Base-by-base conservation (phyloP, 2,329 filamentous ascomycete genomes). In the Emmonsiellopsis sp. region DNA sequence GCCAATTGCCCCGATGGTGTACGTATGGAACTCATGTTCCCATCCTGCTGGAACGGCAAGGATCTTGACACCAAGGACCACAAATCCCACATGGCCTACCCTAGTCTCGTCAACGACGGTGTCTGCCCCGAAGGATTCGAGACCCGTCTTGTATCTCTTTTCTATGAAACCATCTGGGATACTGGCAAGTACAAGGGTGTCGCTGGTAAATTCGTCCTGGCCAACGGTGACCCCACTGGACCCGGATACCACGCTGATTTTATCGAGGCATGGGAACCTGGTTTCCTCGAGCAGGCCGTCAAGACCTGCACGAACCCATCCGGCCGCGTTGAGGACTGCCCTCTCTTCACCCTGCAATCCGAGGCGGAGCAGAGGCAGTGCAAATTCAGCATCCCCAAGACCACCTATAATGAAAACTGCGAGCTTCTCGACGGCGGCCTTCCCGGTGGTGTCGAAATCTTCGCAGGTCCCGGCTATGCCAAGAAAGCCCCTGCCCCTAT, bases 91-190 rank as follows among this genome's bases (percentile, higher is more conserved):
- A 79, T 95, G 57, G 86, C 85, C 4, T 96, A 90, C 68, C 88
- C 89, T 1, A 78, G 81, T 60, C 74, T 85, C 10, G 85, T 94
- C 62, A 87, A 88, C 72, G 81, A 82, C 58, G 90, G 91, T 34
- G 75, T 74, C 39, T 95, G 90, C 70, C 89, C 90, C 0, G 65
- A 79, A 1, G 83, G 77, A 7, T 90, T 82, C 64, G 78, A 83
- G 10, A 77, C 77, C 14, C 84, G 87, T 53, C 68, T 93, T 27
- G 83, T 86, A 2, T 85, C 85, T 56, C 77, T 96, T 47, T 85
- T 95, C 68, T 95, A 79, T 67, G 89, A 96, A 74, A 88, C 85
- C 36, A 94, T 95, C 67, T 95, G 84, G 81, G 74, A 85, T 65
- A 93, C 88, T 7, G 69, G 79, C 49, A 76, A 75, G 1, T 94